Evolutionary conservation across 2,329 filamentous ascomycete genomes (phyloP).

Genomic region (Dactylellina parvicollis): DNA sequence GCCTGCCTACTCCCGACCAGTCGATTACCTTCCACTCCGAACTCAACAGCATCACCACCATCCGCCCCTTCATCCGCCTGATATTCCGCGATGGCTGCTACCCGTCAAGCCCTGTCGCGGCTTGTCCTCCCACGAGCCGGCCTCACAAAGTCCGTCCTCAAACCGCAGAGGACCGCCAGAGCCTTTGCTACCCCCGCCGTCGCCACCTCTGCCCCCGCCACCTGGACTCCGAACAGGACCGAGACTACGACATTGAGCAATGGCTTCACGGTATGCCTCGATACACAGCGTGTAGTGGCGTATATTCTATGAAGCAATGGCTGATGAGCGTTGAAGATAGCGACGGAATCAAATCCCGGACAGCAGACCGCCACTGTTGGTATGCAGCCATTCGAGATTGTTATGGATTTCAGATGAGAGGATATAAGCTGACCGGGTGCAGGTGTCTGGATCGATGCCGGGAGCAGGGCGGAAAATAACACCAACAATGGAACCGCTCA

Average conservation of each 20-base stretch:
- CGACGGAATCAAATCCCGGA: conserved; percentile 59
- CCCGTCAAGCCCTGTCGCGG: conserved; percentile 57
- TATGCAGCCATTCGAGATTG: conserved; percentile 50
- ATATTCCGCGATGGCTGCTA: conserved; percentile 57
- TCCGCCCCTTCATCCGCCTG: conserved; percentile 12
- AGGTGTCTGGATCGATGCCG: conserved; percentile 99
- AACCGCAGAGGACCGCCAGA: conserved; percentile 40
- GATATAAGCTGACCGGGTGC: conserved; percentile 94
- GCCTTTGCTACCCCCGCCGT: conserved; percentile 57
- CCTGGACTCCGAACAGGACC: conserved; percentile 74
- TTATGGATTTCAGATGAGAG: conserved; percentile 81
- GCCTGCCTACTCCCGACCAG: conserved; percentile 14
- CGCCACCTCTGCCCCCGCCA: conserved; percentile 60
- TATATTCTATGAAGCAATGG: conserved; percentile 18
- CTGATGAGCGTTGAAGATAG: conserved; percentile 55
- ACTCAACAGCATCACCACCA: conserved; percentile 16
- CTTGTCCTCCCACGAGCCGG: conserved; percentile 56
- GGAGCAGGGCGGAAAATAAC: conserved; percentile 95
- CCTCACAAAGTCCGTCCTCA: conserved; percentile 55
- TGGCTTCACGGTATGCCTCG: conserved; percentile 80
- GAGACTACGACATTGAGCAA: conserved; percentile 97
- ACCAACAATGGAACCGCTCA: conserved; percentile 99
- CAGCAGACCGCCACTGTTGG: conserved; percentile 62
- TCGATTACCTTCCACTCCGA: background rate
- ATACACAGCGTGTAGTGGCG: background rate